Conservation (phyloP, 2,329 filamentous ascomycete species). For the Fusarium sp. region DNA sequence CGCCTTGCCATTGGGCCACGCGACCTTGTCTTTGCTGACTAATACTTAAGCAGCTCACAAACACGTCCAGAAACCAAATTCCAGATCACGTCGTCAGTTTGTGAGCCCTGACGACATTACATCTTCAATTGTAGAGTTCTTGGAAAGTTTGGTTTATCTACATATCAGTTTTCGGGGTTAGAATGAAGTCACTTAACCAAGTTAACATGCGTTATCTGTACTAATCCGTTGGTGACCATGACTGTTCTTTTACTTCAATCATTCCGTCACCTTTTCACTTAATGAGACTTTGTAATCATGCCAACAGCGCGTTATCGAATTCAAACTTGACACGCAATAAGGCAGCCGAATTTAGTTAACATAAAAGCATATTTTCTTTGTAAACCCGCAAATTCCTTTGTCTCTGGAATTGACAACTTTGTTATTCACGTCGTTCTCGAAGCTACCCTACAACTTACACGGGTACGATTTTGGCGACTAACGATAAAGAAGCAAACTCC, state of each 20-base stretch:
- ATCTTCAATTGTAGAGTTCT: rapidly evolving
- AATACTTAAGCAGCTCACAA: neutral
- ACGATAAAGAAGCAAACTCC: neutral
- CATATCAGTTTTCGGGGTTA: rapidly evolving
- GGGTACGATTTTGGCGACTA: neutral
- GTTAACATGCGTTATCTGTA: rapidly evolving
- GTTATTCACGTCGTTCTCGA: neutral
- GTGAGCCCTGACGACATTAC: rapidly evolving
- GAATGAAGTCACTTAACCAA: neutral
- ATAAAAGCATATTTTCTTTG: rapidly evolving
- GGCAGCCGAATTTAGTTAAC: rapidly evolving
- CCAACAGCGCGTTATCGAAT: rapidly evolving
- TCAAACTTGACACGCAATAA: rapidly evolving
- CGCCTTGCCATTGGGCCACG: conserved; percentile 38
- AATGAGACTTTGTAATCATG: neutral
- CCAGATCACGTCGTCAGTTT: rapidly evolving
- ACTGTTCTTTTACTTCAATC: no score
- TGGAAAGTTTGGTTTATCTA: rapidly evolving
- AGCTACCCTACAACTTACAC: neutral
- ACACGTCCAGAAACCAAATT: rapidly evolving
- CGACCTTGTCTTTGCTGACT: conserved; percentile 6
- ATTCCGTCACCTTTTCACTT: no score
- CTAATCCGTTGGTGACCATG: rapidly evolving
- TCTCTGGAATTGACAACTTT: neutral
- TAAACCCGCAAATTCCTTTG: rapidly evolving